Evolutionary conservation across 495 filamentous ascomycete genomes (phyloP).

Genomic region (Clohesyomyces aquaticus): DNA sequence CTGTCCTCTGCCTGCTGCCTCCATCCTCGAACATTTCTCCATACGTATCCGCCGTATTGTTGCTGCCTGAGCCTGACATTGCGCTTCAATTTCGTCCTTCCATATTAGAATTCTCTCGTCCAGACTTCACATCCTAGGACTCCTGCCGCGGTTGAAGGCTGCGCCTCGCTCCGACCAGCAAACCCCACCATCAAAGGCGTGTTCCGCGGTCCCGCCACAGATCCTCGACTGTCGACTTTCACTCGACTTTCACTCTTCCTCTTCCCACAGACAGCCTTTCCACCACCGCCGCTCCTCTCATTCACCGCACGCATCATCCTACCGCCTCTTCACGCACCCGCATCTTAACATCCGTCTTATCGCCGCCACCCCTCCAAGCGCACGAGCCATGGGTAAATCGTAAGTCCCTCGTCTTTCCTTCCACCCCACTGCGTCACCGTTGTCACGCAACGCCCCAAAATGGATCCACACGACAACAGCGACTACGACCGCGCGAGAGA

Average conservation of each 20-base stretch:
- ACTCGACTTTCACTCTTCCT: not conserved
- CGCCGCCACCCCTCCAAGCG: not conserved
- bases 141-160: not conserved
- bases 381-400: slow-evolving; percentile 41
- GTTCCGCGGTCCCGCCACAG: not conserved
- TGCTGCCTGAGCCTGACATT: too few species aligned
- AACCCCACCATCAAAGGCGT: not conserved
- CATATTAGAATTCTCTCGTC: too few species aligned
- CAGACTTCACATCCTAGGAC: too few species aligned
- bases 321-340: slow-evolving; percentile 10
- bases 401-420: slow-evolving; percentile 35
- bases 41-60: not conserved
- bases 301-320: slow-evolving; percentile 2
- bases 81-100: too few species aligned
- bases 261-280: not conserved
- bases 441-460: slow-evolving; percentile 2
- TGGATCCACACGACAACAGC: slow-evolving; percentile 11
- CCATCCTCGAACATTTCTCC: not conserved
- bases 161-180: not conserved
- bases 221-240: not conserved
- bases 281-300: not conserved
- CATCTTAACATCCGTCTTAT: slow-evolving; percentile 13
- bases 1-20: not conserved
- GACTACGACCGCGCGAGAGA: slow-evolving; percentile 14
- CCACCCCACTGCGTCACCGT: too few species aligned